Conservation (phyloP, 2,329 filamentous ascomycete species). For the Fusarium verticillioides region DNA sequence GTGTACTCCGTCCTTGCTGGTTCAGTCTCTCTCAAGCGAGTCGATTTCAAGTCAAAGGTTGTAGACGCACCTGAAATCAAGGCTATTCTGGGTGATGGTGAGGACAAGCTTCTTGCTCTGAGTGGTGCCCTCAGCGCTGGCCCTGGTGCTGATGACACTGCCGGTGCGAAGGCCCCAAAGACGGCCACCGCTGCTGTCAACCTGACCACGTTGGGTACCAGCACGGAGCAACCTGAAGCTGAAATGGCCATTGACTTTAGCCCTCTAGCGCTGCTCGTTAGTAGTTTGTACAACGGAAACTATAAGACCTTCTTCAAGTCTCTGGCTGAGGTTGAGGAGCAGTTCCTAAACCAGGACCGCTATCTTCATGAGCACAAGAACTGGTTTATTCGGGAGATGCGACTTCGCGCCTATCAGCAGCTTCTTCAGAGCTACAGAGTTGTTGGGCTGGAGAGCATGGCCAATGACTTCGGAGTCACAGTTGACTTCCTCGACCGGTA, state of each 20-base stretch:
- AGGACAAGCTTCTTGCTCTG: slow-evolving; percentile 87
- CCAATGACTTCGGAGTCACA: slow-evolving; percentile 93
- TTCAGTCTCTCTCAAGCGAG: slow-evolving; percentile 92
- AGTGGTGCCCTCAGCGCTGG: slow-evolving; percentile 84
- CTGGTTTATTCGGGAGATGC: slow-evolving; percentile 99
- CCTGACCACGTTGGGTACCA: slow-evolving; percentile 82
- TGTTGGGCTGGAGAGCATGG: slow-evolving; percentile 97
- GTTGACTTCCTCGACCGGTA: slow-evolving; percentile 96
- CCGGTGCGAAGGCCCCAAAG: slow-evolving; percentile 67
- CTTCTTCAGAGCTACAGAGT: slow-evolving; percentile 97
- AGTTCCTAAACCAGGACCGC: slow-evolving; percentile 92
- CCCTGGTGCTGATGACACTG: slow-evolving; percentile 82
- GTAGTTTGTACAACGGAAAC: slow-evolving; percentile 91
- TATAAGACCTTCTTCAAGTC: slow-evolving; percentile 95
- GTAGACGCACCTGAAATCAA: slow-evolving; percentile 99
- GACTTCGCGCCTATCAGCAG: slow-evolving; percentile 94
- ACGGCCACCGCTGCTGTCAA: slow-evolving; percentile 79
- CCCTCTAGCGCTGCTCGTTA: slow-evolving; percentile 86
- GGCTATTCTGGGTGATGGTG: slow-evolving; percentile 89
- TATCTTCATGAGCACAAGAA: slow-evolving; percentile 95
- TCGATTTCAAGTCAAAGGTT: slow-evolving; percentile 99
- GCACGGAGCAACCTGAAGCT: slow-evolving; percentile 77
- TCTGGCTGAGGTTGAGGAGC: slow-evolving; percentile 89
- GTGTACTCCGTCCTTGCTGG: slow-evolving; percentile 96
- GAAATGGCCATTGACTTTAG: slow-evolving; percentile 90